phyloP scores from a whole-genome alignment of 2,329 filamentous ascomycete species.

The Diaporthe ilicicola region DNA sequence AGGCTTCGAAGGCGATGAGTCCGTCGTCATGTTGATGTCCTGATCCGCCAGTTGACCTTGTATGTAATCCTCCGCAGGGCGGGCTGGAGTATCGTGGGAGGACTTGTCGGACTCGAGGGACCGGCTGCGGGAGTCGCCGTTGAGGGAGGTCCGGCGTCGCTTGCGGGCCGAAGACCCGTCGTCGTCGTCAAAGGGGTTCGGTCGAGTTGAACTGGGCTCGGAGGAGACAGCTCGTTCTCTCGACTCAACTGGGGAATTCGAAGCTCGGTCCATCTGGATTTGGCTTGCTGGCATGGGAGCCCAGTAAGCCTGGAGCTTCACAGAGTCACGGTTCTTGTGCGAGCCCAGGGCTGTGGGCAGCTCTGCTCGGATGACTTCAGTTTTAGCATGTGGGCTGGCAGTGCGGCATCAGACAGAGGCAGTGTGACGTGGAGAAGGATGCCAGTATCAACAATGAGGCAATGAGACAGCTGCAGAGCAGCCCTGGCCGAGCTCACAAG shows the following conservation, averaged over 20 bases:
- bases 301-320: conserved; percentile 54
- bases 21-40: conserved; percentile 51
- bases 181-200: conserved; percentile 70
- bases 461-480: not conserved
- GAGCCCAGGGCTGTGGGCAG: conserved; percentile 56
- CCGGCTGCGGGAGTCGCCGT: conserved; percentile 59
- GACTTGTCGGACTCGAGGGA: conserved; percentile 53
- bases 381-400: conserved; percentile 64
- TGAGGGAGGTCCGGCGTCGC: conserved; percentile 67
- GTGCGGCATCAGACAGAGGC: conserved; percentile 25
- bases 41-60: conserved; percentile 31
- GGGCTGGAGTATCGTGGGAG: conserved; percentile 12
- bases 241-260: conserved; percentile 55
- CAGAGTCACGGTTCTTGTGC: conserved; percentile 61
- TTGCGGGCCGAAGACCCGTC: conserved; percentile 63
- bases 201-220: conserved; percentile 69
- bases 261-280: conserved; percentile 64
- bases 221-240: conserved; percentile 68
- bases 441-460: conserved; percentile 28
- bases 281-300: conserved; percentile 46
- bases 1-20: conserved; percentile 49
- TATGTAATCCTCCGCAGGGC: not conserved
- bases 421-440: conserved; percentile 34
- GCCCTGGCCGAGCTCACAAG: conserved; percentile 24
- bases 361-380: conserved; percentile 50